Conservation (phyloP, 2,329 filamentous ascomycete species). For the Thermochaetoides dissita region DNA sequence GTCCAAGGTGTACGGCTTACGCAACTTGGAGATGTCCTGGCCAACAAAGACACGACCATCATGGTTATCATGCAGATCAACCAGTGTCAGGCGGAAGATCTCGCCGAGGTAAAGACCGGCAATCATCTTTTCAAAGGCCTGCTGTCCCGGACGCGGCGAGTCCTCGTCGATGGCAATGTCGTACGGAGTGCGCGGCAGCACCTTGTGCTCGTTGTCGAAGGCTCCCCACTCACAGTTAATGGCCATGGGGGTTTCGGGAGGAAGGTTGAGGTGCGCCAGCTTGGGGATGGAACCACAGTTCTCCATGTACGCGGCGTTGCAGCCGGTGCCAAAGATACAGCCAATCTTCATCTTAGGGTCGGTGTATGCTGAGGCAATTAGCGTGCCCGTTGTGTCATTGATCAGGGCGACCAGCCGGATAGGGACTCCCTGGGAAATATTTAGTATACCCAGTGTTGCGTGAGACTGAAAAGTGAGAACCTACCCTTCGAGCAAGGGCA, state of each 20-base stretch:
- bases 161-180: constrained; percentile 80
- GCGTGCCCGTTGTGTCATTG: constrained; percentile 93
- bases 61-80: constrained; percentile 72
- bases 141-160: constrained; percentile 83
- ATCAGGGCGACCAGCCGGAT: constrained; percentile 89
- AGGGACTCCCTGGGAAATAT: constrained; percentile 52
- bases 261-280: constrained; percentile 79
- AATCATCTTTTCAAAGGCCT: constrained; percentile 97
- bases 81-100: constrained; percentile 75
- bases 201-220: constrained; percentile 84
- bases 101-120: constrained; percentile 89
- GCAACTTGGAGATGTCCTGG: constrained; percentile 67
- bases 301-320: constrained; percentile 98
- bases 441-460: constrained; percentile 5
- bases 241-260: constrained; percentile 70
- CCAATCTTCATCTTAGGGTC: constrained; percentile 85
- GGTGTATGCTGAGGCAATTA: constrained; percentile 96
- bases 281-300: constrained; percentile 82
- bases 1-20: constrained; percentile 80
- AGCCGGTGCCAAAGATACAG: constrained; percentile 96
- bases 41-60: constrained; percentile 64
- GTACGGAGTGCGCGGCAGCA: constrained; percentile 74
- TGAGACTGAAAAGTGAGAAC: too few relatives aligned
- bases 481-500: constrained; percentile 55
- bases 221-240: constrained; percentile 98